Conservation (phyloP, 495 filamentous ascomycete genomes). For the Neurospora sp. region DNA sequence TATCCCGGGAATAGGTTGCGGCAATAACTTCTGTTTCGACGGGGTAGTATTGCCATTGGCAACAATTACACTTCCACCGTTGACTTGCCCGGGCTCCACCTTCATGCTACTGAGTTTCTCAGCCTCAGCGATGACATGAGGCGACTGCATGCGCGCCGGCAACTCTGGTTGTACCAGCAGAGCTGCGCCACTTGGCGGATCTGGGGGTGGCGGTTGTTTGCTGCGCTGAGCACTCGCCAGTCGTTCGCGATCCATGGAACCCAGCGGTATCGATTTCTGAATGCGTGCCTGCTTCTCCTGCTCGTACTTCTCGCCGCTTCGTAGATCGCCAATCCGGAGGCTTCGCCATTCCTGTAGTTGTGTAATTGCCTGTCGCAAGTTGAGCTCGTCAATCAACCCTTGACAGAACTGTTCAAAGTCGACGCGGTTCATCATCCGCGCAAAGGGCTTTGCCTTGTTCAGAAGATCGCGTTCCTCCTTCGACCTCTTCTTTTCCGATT, state of each 20-base stretch:
- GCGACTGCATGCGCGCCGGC: conserved; percentile 37
- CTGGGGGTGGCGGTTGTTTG: conserved; percentile 50
- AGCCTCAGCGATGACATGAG: conserved; percentile 4
- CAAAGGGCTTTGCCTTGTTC: conserved; percentile 91
- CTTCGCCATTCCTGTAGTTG: conserved; percentile 93
- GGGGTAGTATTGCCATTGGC: conserved; percentile 24
- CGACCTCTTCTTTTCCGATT: conserved; percentile 83
- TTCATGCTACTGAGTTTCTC: conserved; percentile 13
- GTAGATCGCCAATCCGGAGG: conserved; percentile 70
- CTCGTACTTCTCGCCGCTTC: conserved; percentile 89
- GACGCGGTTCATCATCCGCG: conserved; percentile 86
- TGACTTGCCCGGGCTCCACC: conserved; percentile 23
- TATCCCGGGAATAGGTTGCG: conserved; percentile 44
- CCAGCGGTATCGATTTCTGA: conserved; percentile 59
- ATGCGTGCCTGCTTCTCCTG: conserved; percentile 71
- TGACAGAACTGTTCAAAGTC: conserved; percentile 83
- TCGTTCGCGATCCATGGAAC: conserved; percentile 68
- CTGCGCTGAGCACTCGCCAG: conserved; percentile 53
- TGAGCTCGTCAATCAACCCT: conserved; percentile 79
- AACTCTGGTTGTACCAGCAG: conserved; percentile 71
- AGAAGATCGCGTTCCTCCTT: conserved; percentile 89
- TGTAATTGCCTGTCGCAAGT: conserved; percentile 76
- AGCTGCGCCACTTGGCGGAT: conserved; percentile 60
- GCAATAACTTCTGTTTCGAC: conserved; percentile 31
- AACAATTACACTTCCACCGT: conserved; percentile 32